Base-by-base conservation (phyloP, 345 rosid species). In the Trapa bicornis region DNA sequence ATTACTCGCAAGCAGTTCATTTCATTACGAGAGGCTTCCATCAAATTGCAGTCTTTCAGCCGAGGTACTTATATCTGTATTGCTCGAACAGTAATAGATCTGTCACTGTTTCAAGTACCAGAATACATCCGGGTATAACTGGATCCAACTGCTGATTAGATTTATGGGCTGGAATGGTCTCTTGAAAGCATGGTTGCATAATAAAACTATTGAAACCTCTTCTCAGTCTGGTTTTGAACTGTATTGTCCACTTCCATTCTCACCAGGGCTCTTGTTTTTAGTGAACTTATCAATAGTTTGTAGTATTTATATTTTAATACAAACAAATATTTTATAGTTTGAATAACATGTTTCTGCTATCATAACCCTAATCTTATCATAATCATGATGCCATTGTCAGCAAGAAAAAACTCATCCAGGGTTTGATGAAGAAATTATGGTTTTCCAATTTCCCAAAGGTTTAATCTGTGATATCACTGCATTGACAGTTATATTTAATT, bases 1-100 rank as follows among this genome's bases (percentile, higher is more conserved):
- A 81, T 84, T 72, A 89, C 89, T 22, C 85, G 84, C 70, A 91
- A 81, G 75, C 89, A 86, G 76, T 91, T 86, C 72, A 75, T 82
- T 65, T 77, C 82, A 53, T 70, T 89, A 17, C 89, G 91, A 13
- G 69, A 73, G 70, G 91, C 99, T 72, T 85, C 96, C 70, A 77
- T 86, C 67, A 73, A 61, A 52, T 72, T 91, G 80, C 96, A 94
- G 68, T 89, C 96, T 42, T 75, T 81, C 80, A 68, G 83, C 73
- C 86, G 89, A 81, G 99, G 99, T 94, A 75, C 76, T 66, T 77
- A 67, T 37, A 38, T 47, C 68, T 29, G 37, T 63, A 47, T 43
- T 69, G 3, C 36, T 35, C 36, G 0, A 17, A 12, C 43, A 41
- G 43, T 41, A 41, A 41, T 41, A 22, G 2, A 41, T 43, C 35